Base-by-base conservation (phyloP, 306 rosid genomes). In the Psophocarpus tetragonolobus region DNA sequence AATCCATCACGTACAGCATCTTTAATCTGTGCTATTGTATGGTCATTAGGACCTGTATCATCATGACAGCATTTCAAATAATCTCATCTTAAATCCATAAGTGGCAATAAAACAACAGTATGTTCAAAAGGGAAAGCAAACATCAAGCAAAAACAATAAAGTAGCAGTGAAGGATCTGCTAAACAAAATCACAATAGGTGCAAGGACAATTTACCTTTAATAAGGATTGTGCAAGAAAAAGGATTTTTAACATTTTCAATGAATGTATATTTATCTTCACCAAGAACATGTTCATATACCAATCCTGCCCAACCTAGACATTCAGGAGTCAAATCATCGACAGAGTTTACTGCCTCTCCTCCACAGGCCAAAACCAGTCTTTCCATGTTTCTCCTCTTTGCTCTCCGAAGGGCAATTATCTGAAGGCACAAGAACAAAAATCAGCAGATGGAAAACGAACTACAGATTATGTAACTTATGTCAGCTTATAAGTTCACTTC, bases 361-460 rank as follows among this genome's bases (percentile, higher is more conserved):
- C 99, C 99, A 84, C 99, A 95, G 67, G 97, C 96, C 87, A 95
- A 84, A 82, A 95, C 97, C 93, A 95, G 81, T 35, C 99, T 85
- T 80, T 95, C 99, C 99, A 95, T 95, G 84, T 95, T 95, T 86
- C 99, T 95, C 82, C 92, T 92, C 90, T 95, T 95, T n/a, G 99
- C 99, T 84, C 99, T 89, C 39, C 99, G 87, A 27, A 95, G 94
- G 63, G 97, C 99, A 86, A 95, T 80, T 73, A 95, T 95, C 99
- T 95, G 78, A 41, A 80, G n/a, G 63, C 33, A 65, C 17, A 47
- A 53, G 18, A 5, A n/a, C n/a, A 58, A 32, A 20, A 21, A 81
- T 80, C 54, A 81, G 69, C 5, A 66, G 20, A 48, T 32, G 18
- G 9, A 30, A 57, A 23, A 71, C 53, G 33, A 17, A 66, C 11